Conservation (phyloP, 2,329 filamentous ascomycete genomes). For the Penicillium hesseltinei region DNA sequence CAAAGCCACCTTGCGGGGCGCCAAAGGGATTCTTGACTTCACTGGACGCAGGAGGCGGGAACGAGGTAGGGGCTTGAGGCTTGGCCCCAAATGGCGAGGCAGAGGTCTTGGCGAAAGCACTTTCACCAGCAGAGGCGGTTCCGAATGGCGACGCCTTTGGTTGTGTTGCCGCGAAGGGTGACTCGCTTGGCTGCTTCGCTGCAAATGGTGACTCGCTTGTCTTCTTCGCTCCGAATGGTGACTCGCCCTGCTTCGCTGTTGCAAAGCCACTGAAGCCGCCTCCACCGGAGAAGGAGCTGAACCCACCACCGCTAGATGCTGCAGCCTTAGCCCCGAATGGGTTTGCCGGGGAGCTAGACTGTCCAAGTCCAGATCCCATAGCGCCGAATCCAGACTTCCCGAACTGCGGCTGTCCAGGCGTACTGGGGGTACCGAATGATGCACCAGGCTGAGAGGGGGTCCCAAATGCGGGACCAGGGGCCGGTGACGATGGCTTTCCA, state of each 20-base stretch:
- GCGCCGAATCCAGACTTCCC: conserved; percentile 35
- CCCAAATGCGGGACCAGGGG: conserved; percentile 36
- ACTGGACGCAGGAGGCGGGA: conserved; percentile 27
- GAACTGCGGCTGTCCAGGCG: conserved; percentile 34
- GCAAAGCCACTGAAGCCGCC: conserved; percentile 30
- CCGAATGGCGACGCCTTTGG: conserved; percentile 1
- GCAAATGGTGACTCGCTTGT: conserved; percentile 18
- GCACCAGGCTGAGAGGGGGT: conserved; percentile 28
- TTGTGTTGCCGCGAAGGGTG: not conserved
- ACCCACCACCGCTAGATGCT: conserved; percentile 29
- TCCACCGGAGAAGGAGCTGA: conserved; percentile 24
- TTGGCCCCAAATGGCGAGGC: conserved; percentile 33
- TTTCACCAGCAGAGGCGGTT: conserved; percentile 6
- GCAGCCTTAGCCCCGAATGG: conserved; percentile 23
- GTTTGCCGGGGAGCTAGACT: conserved; percentile 31
- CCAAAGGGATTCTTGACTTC: conserved; percentile 34
- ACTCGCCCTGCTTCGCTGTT: conserved; percentile 21
- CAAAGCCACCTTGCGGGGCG: conserved; percentile 35
- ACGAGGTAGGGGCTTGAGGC: conserved; percentile 25
- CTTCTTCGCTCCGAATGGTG: conserved; percentile 14
- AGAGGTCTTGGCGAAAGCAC: conserved; percentile 14
- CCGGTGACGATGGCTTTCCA: conserved; percentile 30
- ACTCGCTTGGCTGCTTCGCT: not conserved
- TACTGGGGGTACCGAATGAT: conserved; percentile 38
- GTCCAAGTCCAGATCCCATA: conserved; percentile 30